Evolutionary conservation across 1,284 basidiomycete species (phyloP).

Genomic region (Phaffia rhodozyma): DNA sequence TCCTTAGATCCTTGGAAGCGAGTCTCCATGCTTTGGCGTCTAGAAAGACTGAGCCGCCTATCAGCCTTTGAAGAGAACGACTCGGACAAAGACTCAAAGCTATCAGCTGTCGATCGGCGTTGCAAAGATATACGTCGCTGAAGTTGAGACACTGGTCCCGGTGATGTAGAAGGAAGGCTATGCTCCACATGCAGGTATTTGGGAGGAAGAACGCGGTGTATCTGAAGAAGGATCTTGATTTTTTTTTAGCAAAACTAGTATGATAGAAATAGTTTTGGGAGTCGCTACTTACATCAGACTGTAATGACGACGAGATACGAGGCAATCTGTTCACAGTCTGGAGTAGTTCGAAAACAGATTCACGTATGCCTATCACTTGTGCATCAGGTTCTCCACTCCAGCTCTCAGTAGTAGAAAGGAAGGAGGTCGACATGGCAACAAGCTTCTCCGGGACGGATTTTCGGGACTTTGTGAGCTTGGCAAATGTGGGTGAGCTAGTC

Average conservation of each 20-base stretch:
- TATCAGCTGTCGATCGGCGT: not conserved
- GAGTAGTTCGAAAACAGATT: conserved; percentile 1
- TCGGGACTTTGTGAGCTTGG: conserved; percentile 1
- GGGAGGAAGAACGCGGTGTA: conserved; percentile 2
- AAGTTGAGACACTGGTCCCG: conserved; percentile 5
- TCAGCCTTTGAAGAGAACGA: conserved; percentile 3
- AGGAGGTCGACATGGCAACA: not conserved
- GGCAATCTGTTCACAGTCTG: not conserved
- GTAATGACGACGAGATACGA: conserved; percentile 3
- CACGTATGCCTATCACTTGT: not conserved
- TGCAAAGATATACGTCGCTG: conserved; percentile 13
- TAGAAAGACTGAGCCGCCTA: not conserved
- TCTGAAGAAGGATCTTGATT: not conserved
- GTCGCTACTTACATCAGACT: conserved; percentile 3
- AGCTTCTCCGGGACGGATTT: conserved; percentile 6
- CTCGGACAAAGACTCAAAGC: conserved; percentile 5
- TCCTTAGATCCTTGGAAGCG: conserved; percentile 26
- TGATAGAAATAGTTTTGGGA: not conserved
- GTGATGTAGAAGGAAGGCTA: not conserved
- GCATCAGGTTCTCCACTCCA: not conserved
- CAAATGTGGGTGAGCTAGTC: conserved; percentile 8
- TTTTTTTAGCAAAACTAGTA: not conserved
- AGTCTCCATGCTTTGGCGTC: conserved; percentile 1
- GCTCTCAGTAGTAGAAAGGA: not conserved
- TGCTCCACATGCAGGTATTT: conserved; percentile 2